phyloP scores from a whole-genome alignment of 345 rosid genomes.

The rapeseed (Brassica napus) region DNA sequence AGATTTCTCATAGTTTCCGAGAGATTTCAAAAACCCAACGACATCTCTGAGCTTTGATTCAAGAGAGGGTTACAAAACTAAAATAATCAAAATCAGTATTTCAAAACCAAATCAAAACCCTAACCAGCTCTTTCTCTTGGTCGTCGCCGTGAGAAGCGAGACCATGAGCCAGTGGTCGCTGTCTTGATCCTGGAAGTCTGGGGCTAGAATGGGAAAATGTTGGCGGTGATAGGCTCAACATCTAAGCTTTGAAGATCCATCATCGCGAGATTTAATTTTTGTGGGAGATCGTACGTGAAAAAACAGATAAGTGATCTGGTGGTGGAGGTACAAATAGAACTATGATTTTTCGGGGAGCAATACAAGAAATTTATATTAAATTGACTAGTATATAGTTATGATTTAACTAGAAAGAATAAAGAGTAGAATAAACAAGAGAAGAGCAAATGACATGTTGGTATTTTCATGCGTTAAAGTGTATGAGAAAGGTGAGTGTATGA shows the following conservation, averaged over 20 bases:
- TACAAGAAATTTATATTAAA: no score
- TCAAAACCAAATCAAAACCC: background rate
- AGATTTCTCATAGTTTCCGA: constrained; percentile 31
- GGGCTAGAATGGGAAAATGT: background rate
- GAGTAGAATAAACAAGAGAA: no score
- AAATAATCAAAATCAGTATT: background rate
- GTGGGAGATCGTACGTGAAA: background rate
- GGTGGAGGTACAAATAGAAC: background rate
- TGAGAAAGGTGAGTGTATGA: no score
- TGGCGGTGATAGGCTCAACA: background rate
- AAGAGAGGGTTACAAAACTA: background rate
- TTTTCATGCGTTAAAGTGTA: no score
- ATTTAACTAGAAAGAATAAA: no score
- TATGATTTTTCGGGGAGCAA: no score
- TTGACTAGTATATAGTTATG: no score
- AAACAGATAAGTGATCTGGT: background rate
- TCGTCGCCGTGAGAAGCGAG: background rate
- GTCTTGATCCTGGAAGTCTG: background rate
- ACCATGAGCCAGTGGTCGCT: background rate
- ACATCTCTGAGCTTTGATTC: constrained; percentile 61
- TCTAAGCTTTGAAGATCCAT: background rate
- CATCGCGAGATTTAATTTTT: background rate
- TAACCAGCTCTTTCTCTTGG: background rate
- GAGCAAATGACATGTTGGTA: no score
- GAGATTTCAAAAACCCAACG: constrained; percentile 50